Evolutionary conservation across 2,329 filamentous ascomycete species (phyloP).

Genomic region (Aspergillaceae sp.): DNA sequence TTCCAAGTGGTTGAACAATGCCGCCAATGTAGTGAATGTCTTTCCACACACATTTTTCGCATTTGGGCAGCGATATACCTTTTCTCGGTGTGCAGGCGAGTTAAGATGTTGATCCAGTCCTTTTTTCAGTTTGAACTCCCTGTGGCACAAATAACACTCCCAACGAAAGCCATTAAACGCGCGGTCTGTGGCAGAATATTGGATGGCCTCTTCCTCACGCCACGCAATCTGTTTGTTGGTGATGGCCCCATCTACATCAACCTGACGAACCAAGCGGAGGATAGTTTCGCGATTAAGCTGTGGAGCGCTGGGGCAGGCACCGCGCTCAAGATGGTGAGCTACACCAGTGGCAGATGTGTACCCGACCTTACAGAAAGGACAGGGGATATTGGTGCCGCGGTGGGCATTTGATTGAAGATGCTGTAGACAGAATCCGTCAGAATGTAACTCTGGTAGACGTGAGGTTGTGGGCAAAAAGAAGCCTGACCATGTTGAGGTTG

Average conservation of each 20-base stretch:
- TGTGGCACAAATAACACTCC: slow-evolving; percentile 49
- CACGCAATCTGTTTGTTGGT: slow-evolving; percentile 46
- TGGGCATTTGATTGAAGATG: slow-evolving; percentile 50
- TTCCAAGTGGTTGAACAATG: slow-evolving; percentile 39
- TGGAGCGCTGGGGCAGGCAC: slow-evolving; percentile 42
- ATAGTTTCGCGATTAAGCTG: slow-evolving; percentile 43
- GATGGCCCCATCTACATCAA: slow-evolving; percentile 43
- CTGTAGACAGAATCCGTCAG: slow-evolving; percentile 24
- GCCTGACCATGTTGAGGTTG: slow-evolving; percentile 9
- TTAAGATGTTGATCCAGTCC: slow-evolving; percentile 47
- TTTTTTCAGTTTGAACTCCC: slow-evolving; percentile 27
- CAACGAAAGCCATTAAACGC: slow-evolving; percentile 42
- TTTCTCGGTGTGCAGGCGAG: slow-evolving; percentile 45
- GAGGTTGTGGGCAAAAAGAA: too few relatives aligned
- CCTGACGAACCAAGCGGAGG: slow-evolving; percentile 36
- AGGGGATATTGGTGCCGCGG: slow-evolving; percentile 36
- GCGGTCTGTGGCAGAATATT: slow-evolving; percentile 31
- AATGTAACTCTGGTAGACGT: too few relatives aligned
- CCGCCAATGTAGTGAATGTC: slow-evolving; percentile 34
- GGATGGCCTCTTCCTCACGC: slow-evolving; percentile 21
- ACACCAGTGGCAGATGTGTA: slow-evolving; percentile 48
- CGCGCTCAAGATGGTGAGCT: slow-evolving; percentile 48
- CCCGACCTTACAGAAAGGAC: slow-evolving; percentile 46
- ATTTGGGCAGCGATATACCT: slow-evolving; percentile 37
- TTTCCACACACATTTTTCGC: slow-evolving; percentile 26